These are phyloP conservation scores for Pseudocercospora fijiensis DNA, from an alignment of 2,329 filamentous ascomycete genomes.

Conservation along the genomic window DNA sequence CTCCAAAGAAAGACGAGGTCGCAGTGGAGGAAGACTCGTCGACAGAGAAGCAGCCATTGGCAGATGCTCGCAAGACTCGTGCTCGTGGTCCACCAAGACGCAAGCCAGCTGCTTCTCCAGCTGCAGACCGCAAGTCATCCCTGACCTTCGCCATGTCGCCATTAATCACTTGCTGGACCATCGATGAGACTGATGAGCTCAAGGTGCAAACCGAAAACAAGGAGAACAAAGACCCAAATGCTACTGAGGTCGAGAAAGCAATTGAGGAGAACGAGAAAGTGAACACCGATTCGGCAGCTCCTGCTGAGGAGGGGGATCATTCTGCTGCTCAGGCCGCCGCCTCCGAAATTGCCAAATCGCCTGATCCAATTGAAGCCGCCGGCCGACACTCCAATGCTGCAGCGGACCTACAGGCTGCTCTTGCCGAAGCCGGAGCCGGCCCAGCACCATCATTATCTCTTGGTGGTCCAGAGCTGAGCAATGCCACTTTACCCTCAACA, in stretches of 20 bases:
- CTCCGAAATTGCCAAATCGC: slow-evolving; percentile 22
- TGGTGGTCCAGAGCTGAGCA: slow-evolving; percentile 10
- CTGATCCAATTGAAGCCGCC: slow-evolving; percentile 22
- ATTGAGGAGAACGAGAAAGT: slow-evolving; percentile 29
- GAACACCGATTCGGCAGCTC: slow-evolving; percentile 31
- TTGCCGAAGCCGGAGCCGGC: slow-evolving; percentile 26
- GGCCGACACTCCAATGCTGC: slow-evolving; percentile 23
- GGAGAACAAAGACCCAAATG: slow-evolving; percentile 17
- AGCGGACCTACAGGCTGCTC: slow-evolving; percentile 28
- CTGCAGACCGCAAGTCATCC: slow-evolving; percentile 49
- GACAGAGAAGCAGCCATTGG: slow-evolving; percentile 73
- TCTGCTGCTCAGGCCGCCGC: background rate
- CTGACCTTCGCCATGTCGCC: slow-evolving; percentile 45
- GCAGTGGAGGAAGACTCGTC: slow-evolving; percentile 60
- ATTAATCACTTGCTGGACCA: slow-evolving; percentile 44
- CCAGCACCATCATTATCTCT: slow-evolving; percentile 20
- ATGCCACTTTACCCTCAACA: slow-evolving; percentile 11
- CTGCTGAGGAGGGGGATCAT: slow-evolving; percentile 18
- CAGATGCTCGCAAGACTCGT: slow-evolving; percentile 84
- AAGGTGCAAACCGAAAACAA: slow-evolving; percentile 33
- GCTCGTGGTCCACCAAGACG: slow-evolving; percentile 83
- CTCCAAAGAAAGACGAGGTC: slow-evolving; percentile 61
- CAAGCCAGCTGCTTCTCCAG: slow-evolving; percentile 62
- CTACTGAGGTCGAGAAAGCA: slow-evolving; percentile 27
- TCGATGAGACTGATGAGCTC: slow-evolving; percentile 45